Percentiles rank a stretch among this genome's conserved stretches.
Evolutionary conservation across 495 filamentous ascomycete species (phyloP).

Genomic region (Penicillium paradoxum): DNA sequence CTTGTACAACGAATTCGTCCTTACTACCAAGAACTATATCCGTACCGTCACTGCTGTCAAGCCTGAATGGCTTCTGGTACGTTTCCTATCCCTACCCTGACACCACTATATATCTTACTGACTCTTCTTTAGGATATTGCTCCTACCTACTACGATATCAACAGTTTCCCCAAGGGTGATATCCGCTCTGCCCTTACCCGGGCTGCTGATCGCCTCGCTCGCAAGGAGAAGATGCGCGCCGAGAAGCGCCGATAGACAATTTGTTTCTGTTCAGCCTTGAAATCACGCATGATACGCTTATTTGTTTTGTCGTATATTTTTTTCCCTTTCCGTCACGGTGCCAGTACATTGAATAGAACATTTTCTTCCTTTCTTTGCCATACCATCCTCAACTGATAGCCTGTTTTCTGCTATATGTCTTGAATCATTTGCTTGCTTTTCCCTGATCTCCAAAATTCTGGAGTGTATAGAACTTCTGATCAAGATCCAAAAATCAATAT

Average conservation of each 20-base stretch:
- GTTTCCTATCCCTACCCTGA: conserved; percentile 28
- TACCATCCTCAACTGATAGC: neutral
- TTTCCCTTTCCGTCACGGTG: neutral
- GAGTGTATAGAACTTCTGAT: neutral
- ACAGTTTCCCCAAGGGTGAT: conserved; percentile 77
- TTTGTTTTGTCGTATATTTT: conserved; percentile 2
- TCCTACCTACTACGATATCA: conserved; percentile 85
- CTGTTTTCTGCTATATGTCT: neutral
- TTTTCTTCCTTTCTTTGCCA: neutral
- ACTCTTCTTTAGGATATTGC: conserved; percentile 67
- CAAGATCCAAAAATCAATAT: neutral
- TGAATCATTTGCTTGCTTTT: too few species aligned
- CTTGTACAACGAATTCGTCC: conserved; percentile 96
- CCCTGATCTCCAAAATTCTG: neutral
- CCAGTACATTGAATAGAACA: conserved; percentile 3
- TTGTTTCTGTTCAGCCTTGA: conserved; percentile 9
- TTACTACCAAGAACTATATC: conserved; percentile 93
- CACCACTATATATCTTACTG: conserved; percentile 13
- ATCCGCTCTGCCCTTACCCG: conserved; percentile 71
- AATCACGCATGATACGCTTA: conserved; percentile 13
- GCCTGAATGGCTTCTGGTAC: conserved; percentile 78
- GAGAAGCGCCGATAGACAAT: conserved; percentile 32
- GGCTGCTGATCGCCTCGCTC: conserved; percentile 66
- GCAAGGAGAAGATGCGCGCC: conserved; percentile 61
- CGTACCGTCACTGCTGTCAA: conserved; percentile 56